Evolutionary conservation across 2,329 filamentous ascomycete genomes (phyloP).

Genomic region (Alternaria brassicae): DNA sequence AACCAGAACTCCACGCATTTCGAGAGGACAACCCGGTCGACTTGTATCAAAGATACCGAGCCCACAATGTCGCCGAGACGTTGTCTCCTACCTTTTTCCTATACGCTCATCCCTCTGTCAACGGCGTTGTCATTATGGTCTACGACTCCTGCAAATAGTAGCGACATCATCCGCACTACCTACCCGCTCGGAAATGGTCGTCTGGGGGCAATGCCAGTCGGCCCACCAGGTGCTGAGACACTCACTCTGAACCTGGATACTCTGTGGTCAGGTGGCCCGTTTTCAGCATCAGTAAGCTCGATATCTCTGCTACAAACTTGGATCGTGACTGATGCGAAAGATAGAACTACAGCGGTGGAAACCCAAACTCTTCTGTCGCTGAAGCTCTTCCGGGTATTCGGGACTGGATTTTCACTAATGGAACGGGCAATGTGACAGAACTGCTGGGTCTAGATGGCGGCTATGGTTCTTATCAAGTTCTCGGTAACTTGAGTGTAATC

Average conservation of each 20-base stretch:
- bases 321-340: not conserved
- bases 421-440: slow-evolving; percentile 53
- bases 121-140: slow-evolving; percentile 34
- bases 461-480: slow-evolving; percentile 58
- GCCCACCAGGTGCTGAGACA: slow-evolving; percentile 53
- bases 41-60: not conserved
- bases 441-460: slow-evolving; percentile 50
- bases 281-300: slow-evolving; percentile 50
- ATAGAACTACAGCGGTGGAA: slow-evolving; percentile 58
- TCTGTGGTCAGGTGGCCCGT: slow-evolving; percentile 61
- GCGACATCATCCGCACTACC: slow-evolving; percentile 33
- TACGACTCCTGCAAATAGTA: slow-evolving; percentile 22
- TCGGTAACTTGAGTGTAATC: slow-evolving; percentile 56
- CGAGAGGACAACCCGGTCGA: too few relatives aligned
- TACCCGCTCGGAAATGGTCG: slow-evolving; percentile 61
- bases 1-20: not conserved
- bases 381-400: slow-evolving; percentile 53
- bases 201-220: slow-evolving; percentile 57
- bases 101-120: not conserved
- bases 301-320: not conserved
- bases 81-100: not conserved
- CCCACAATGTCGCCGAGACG: not conserved
- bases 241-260: slow-evolving; percentile 59
- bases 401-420: slow-evolving; percentile 58
- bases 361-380: slow-evolving; percentile 49